phyloP scores from a whole-genome alignment of 148 eudicot species.

The Cornus florida region DNA sequence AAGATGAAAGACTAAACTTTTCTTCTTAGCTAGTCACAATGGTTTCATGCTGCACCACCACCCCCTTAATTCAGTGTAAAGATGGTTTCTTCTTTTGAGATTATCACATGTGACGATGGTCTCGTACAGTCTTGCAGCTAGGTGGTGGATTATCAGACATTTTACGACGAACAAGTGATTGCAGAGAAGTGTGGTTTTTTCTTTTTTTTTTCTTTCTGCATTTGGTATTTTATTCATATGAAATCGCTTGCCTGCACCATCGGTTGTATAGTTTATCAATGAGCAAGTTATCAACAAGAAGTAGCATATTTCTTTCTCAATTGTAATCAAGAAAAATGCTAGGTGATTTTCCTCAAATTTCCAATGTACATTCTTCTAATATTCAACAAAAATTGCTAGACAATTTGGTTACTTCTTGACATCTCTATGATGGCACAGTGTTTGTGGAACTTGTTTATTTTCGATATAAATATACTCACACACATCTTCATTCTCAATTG shows the following conservation, averaged over 20 bases:
- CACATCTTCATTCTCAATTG: no score
- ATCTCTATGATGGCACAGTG: no score
- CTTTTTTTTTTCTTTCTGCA: neutral
- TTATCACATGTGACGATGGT: neutral
- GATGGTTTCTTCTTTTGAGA: no score
- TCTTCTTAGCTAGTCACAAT: neutral
- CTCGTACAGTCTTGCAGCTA: neutral
- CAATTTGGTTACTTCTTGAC: no score
- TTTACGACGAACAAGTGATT: neutral
- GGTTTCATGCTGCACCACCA: neutral
- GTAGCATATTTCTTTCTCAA: neutral
- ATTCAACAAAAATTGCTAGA: no score
- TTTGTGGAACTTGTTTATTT: no score
- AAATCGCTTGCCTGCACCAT: neutral
- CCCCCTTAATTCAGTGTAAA: neutral
- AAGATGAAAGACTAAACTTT: neutral
- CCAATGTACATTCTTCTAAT: no score
- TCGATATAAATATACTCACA: no score
- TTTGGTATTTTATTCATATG: neutral
- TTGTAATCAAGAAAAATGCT: neutral
- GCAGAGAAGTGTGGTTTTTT: neutral
- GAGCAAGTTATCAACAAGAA: neutral
- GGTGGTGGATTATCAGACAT: neutral
- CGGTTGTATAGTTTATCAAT: slow-evolving; percentile 4
- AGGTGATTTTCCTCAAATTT: no score